Base-by-base conservation (phyloP, 2,329 filamentous ascomycete genomes). In the Canariomyces notabilis region DNA sequence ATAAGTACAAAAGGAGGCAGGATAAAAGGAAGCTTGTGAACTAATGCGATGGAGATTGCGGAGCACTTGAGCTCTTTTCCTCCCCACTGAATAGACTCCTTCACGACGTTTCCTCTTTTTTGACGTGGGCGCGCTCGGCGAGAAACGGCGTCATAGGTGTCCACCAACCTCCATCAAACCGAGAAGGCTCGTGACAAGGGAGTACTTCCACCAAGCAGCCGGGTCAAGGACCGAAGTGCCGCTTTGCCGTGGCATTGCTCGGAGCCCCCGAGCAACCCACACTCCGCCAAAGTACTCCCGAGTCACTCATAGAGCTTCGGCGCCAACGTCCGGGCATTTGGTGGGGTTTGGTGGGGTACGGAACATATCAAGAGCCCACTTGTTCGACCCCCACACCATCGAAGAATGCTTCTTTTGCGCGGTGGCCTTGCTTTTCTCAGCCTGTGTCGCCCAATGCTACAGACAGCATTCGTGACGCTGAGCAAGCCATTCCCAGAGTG, bases 141-240 rank as follows among this genome's bases (percentile, higher is more conserved):
- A 36, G 29, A 46, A 51, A 49, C 42, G 52, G 54, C 52, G 52
- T 56, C 54, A 56, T 56, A 33, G 37, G 43, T 44, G 31, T 29
- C 37, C 45, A 42, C 42, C 41, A 37, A 23, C 51, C 38, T 38
- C 46, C 40, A 41, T 44, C 42, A 26, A 35, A 16, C 48, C 41
- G 44, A 44, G 44, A 31, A 16, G 18, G 31, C 22, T 14, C 31
- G 49, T 48, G 49, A 54, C 52, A 50, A 46, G 26, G 39, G 44
- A 42, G 33, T 54, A 54, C 52, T 41, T 54, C 42, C 12, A 26
- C 29, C 15, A 20, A 36, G 37, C 11, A 18, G 35, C 44, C 46
- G 52, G 48, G 36, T 50, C 11, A 36, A 56, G 54, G 54, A 47
- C 54, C 54, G 54, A 51, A 42, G 15, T 53, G 20, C 54, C 54